Percentiles rank a stretch among this genome's conserved stretches.
These are phyloP conservation scores for Wickerhamomyces alni DNA, from an alignment of 805 yeast genomes.

Conservation along the genomic window DNA sequence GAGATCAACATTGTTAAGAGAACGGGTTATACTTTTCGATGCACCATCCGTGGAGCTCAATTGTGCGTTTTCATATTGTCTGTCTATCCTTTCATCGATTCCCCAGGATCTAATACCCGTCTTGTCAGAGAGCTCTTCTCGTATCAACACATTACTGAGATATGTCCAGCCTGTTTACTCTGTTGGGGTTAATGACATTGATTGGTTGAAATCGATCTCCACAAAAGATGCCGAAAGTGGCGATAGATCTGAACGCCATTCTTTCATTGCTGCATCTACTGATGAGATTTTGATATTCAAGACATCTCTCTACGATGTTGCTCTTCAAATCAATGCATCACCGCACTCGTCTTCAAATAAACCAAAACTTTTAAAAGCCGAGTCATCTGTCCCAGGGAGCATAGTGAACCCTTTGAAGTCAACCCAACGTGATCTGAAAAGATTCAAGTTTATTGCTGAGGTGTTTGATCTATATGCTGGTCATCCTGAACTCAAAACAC, in stretches of 20 bases:
- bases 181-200: constrained; percentile 54
- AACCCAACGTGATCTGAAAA: constrained; percentile 32
- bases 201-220: constrained; percentile 24
- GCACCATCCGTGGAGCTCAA: constrained; percentile 29
- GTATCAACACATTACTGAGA: constrained; percentile 16
- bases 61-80: constrained; percentile 49
- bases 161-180: constrained; percentile 51
- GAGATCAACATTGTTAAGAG: constrained; percentile 56
- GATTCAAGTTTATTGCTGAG: constrained; percentile 25
- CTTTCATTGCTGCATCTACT: constrained; percentile 56
- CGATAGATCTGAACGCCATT: constrained; percentile 3
- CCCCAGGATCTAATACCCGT: constrained; percentile 46
- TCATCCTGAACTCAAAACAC: background rate
- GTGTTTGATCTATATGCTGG: constrained; percentile 13
- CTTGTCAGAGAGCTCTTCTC: constrained; percentile 23
- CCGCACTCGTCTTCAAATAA: background rate
- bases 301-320: constrained; percentile 41
- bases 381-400: constrained; percentile 6
- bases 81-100: constrained; percentile 55
- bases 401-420: constrained; percentile 16
- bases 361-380: constrained; percentile 11
- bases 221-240: background rate
- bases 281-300: constrained; percentile 61
- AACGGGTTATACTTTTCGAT: constrained; percentile 44
- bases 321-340: constrained; percentile 21